Conservation (phyloP, 805 yeast genomes). For the Starmera caribaea region DNA sequence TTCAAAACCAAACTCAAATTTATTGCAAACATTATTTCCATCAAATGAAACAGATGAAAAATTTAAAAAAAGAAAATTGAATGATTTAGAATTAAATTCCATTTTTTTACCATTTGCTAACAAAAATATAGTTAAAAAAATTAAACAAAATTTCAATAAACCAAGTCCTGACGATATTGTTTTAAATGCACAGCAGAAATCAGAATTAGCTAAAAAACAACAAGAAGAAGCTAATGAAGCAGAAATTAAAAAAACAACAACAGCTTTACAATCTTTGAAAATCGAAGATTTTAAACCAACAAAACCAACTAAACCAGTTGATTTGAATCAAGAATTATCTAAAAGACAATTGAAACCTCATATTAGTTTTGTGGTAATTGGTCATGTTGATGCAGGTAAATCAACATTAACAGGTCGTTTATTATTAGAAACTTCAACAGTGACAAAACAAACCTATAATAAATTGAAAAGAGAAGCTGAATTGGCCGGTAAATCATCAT, state of each 20-base stretch:
- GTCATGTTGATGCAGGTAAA: conserved; percentile 99
- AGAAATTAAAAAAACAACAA: conserved; percentile 6
- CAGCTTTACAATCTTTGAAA: conserved; percentile 9
- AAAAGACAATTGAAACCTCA: conserved; percentile 89
- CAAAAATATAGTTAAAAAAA: conserved; percentile 23
- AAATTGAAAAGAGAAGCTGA: conserved; percentile 97
- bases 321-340: conserved; percentile 10
- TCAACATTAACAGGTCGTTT: conserved; percentile 98
- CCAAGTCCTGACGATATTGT: conserved; percentile 83
- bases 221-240: conserved; percentile 15
- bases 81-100: conserved; percentile 19
- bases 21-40: neutral
- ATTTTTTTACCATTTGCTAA: conserved; percentile 29
- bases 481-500: conserved; percentile 94
- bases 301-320: conserved; percentile 18
- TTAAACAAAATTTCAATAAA: conserved; percentile 43
- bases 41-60: no score
- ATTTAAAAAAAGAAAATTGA: conserved; percentile 13
- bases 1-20: conserved; percentile 1
- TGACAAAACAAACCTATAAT: conserved; percentile 93
- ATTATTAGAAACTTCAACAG: conserved; percentile 94
- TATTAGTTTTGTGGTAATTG: conserved; percentile 98
- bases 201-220: conserved; percentile 22
- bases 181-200: conserved; percentile 44
- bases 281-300: conserved; percentile 2